These are phyloP conservation scores for Nannizzia gypsea DNA, from an alignment of 2,329 filamentous ascomycete species.

Conservation along the genomic window DNA sequence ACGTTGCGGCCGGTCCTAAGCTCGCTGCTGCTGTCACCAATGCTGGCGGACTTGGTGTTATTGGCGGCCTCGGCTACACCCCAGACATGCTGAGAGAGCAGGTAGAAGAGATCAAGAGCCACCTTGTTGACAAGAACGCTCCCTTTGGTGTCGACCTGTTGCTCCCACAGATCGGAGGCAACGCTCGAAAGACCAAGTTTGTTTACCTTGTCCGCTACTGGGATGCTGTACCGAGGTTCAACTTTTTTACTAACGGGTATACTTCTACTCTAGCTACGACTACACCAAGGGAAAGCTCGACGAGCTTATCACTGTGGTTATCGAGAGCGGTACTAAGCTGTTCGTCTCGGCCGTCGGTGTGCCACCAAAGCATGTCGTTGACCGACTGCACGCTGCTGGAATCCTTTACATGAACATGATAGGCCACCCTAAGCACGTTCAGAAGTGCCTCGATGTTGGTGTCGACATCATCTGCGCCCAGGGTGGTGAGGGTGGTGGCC, in stretches of 20 bases:
- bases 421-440: conserved; percentile 96
- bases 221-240: background rate
- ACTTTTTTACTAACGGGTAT: conserved; percentile 9
- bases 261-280: conserved; percentile 59
- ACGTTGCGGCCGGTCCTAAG: conserved; percentile 92
- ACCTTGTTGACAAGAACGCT: conserved; percentile 77
- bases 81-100: conserved; percentile 95
- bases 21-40: conserved; percentile 95
- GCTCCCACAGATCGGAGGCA: conserved; percentile 87
- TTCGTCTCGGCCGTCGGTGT: conserved; percentile 97
- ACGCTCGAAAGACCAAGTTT: conserved; percentile 86
- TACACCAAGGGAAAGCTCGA: conserved; percentile 98
- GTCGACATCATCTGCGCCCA: conserved; percentile 97
- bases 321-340: conserved; percentile 78
- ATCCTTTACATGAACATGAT: conserved; percentile 99
- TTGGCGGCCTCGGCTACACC: conserved; percentile 83
- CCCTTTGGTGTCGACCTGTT: conserved; percentile 92
- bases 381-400: conserved; percentile 74
- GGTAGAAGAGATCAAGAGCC: conserved; percentile 85
- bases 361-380: conserved; percentile 76
- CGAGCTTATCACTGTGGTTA: conserved; percentile 81
- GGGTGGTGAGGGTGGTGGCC: conserved; percentile 92
- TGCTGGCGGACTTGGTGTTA: conserved; percentile 89
- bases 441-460: conserved; percentile 86
- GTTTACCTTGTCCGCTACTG: background rate